Conservation (phyloP, 257 asterid genomes). For the Sherardia arvensis region DNA sequence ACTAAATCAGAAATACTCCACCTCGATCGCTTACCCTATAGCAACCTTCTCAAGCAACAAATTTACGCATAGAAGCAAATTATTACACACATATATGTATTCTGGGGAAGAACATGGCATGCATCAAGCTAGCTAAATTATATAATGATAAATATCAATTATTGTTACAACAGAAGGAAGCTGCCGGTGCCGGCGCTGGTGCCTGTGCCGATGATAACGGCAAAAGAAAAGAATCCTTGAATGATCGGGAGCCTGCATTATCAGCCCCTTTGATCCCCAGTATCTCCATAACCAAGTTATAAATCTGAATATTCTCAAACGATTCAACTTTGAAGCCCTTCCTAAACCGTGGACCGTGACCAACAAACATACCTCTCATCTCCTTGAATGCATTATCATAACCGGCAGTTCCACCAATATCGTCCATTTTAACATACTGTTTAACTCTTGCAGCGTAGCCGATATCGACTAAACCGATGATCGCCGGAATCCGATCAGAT, state of each 20-base stretch:
- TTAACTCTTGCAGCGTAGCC: slow-evolving; percentile 19
- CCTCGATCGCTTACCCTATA: too few relatives aligned
- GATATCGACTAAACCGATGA: slow-evolving; percentile 45
- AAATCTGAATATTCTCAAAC: slow-evolving; percentile 61
- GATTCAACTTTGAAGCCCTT: slow-evolving; percentile 48
- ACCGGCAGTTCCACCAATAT: slow-evolving; percentile 57
- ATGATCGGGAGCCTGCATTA: slow-evolving; percentile 42
- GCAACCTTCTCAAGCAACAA: too few relatives aligned
- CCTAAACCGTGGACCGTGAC: slow-evolving; percentile 57
- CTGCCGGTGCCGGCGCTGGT: too few relatives aligned
- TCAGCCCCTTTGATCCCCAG: slow-evolving; percentile 46
- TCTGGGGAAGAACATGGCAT: too few relatives aligned
- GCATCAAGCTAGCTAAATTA: too few relatives aligned
- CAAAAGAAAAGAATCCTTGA: slow-evolving; percentile 41
- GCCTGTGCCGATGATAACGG: slow-evolving; percentile 2
- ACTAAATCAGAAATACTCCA: too few relatives aligned
- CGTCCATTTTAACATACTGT: too few relatives aligned
- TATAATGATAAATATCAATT: too few relatives aligned
- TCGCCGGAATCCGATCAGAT: slow-evolving; percentile 44
- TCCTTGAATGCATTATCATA: slow-evolving; percentile 54
- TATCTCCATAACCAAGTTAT: slow-evolving; percentile 49
- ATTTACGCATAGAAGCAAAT: too few relatives aligned
- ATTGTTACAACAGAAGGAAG: too few relatives aligned
- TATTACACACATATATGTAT: too few relatives aligned
- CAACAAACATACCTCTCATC: slow-evolving; percentile 60